These are phyloP conservation scores for Beauveria sp. DNA, from an alignment of 2,329 filamentous ascomycete species.

Conservation along the genomic window DNA sequence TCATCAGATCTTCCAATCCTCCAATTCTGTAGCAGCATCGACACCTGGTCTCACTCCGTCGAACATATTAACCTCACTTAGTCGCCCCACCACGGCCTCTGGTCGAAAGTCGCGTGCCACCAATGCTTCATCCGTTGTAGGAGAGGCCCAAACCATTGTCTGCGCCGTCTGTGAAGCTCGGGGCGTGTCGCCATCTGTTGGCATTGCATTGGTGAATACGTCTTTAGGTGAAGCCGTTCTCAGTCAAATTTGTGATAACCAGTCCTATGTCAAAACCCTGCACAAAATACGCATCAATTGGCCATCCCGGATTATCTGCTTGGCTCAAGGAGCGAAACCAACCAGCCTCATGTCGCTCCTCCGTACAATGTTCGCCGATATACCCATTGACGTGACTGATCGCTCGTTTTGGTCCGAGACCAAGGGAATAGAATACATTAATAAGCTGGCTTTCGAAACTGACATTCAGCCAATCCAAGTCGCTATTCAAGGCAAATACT, in stretches of 20 bases:
- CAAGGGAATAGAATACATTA: constrained; percentile 68
- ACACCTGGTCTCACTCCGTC: constrained; percentile 11
- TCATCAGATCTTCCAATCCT: not conserved
- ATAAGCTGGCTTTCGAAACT: constrained; percentile 69
- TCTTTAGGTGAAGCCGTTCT: constrained; percentile 77
- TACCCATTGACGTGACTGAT: constrained; percentile 46
- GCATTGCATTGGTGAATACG: constrained; percentile 80
- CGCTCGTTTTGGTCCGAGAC: constrained; percentile 79
- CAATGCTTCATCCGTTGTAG: constrained; percentile 30
- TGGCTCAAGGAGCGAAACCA: constrained; percentile 57
- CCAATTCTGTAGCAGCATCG: not conserved
- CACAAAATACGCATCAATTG: constrained; percentile 79
- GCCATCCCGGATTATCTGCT: constrained; percentile 73
- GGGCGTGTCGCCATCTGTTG: constrained; percentile 77
- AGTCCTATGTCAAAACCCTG: constrained; percentile 81
- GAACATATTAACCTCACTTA: constrained; percentile 17
- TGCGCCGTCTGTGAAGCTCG: constrained; percentile 84
- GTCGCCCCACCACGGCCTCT: constrained; percentile 32
- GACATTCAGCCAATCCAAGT: constrained; percentile 77
- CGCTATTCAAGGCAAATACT: constrained; percentile 75
- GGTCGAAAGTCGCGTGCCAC: constrained; percentile 37
- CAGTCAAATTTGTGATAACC: constrained; percentile 87
- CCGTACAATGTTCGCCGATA: constrained; percentile 15
- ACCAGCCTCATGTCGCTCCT: constrained; percentile 45
- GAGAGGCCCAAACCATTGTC: constrained; percentile 62